Evolutionary conservation across 2,329 filamentous ascomycete genomes (phyloP).

Genomic region (Pezicula radicicola): DNA sequence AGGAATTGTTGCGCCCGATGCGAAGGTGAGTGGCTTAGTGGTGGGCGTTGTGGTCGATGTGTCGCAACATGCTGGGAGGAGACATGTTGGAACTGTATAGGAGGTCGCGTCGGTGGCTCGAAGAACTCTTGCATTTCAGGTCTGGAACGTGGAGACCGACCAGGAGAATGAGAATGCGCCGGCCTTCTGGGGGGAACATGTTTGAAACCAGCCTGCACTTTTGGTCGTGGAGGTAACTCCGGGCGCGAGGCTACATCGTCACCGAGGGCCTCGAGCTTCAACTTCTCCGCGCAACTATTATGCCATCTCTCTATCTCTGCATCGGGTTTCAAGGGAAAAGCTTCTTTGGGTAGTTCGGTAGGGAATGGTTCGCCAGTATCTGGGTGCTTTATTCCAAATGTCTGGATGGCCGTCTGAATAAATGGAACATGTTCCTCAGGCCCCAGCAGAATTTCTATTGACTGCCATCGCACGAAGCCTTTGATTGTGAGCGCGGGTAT

Average conservation of each 20-base stretch:
- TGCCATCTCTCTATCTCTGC: constrained; percentile 85
- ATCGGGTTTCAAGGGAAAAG: constrained; percentile 72
- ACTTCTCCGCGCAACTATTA: constrained; percentile 66
- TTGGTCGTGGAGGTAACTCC: constrained; percentile 23
- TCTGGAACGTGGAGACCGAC: constrained; percentile 8
- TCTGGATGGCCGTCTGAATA: constrained; percentile 73
- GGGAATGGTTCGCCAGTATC: constrained; percentile 70
- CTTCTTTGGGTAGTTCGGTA: constrained; percentile 51
- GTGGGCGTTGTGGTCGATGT: constrained; percentile 20
- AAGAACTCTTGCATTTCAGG: constrained; percentile 6
- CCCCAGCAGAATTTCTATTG: constrained; percentile 81
- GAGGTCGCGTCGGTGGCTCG: not conserved
- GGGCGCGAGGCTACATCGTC: constrained; percentile 23
- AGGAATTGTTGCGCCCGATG: constrained; percentile 37
- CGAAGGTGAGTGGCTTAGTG: constrained; percentile 24
- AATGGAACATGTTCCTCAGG: constrained; percentile 86
- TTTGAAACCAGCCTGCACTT: constrained; percentile 20
- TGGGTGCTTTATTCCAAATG: constrained; percentile 74
- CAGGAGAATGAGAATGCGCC: constrained; percentile 12
- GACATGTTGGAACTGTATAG: constrained; percentile 12
- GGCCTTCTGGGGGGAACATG: constrained; percentile 21
- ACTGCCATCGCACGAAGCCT: constrained; percentile 93
- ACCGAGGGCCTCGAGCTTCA: constrained; percentile 57
- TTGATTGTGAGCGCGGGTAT: constrained; percentile 79
- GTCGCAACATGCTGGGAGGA: constrained; percentile 19